Percentiles rank a stretch among this genome's conserved stretches.
These are phyloP conservation scores for Podospora didyma DNA, from an alignment of 495 filamentous ascomycete species.

Conservation along the genomic window DNA sequence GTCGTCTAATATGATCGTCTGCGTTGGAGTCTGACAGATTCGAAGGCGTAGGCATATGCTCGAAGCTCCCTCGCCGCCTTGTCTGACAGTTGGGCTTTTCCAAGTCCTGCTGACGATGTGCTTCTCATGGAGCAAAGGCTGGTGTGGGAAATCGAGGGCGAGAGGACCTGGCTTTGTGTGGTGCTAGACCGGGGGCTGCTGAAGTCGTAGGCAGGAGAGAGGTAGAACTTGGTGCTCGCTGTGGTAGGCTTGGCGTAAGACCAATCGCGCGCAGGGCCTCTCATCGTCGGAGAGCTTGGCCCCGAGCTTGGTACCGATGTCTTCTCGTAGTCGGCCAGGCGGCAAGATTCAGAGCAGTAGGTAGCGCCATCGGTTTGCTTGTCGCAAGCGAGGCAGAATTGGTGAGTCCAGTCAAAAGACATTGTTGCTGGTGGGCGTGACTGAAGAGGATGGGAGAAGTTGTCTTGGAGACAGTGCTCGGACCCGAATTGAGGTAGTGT, in stretches of 20 bases:
- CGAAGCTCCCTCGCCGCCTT: slow-evolving; percentile 76
- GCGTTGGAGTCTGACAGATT: slow-evolving; percentile 62
- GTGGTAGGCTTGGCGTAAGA: slow-evolving; percentile 29
- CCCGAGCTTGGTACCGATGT: slow-evolving; percentile 55
- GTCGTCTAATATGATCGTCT: slow-evolving; percentile 42
- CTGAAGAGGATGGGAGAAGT: slow-evolving; percentile 9
- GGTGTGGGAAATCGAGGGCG: slow-evolving; percentile 79
- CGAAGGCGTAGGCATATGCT: slow-evolving; percentile 83
- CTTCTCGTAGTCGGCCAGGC: slow-evolving; percentile 81
- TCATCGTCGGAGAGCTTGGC: slow-evolving; percentile 48
- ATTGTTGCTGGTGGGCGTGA: slow-evolving; percentile 33
- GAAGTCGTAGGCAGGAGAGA: slow-evolving; percentile 69
- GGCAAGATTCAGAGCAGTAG: slow-evolving; percentile 93
- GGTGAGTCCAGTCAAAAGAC: slow-evolving; percentile 78
- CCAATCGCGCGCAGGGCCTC: slow-evolving; percentile 43
- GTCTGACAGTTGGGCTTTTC: slow-evolving; percentile 59
- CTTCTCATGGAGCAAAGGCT: slow-evolving; percentile 78
- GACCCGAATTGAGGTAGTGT: too few relatives aligned
- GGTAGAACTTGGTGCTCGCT: slow-evolving; percentile 54
- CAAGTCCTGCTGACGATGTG: slow-evolving; percentile 50
- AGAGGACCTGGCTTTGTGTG: slow-evolving; percentile 42
- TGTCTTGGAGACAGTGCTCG: too few relatives aligned
- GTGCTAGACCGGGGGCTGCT: slow-evolving; percentile 39
- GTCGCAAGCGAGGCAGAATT: slow-evolving; percentile 95
- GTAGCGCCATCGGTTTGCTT: slow-evolving; percentile 72